A percentile compares a stretch with the other conserved stretches of the same genome.
Conservation (phyloP, 306 rosid genomes). For the Dryas octopetala region DNA sequence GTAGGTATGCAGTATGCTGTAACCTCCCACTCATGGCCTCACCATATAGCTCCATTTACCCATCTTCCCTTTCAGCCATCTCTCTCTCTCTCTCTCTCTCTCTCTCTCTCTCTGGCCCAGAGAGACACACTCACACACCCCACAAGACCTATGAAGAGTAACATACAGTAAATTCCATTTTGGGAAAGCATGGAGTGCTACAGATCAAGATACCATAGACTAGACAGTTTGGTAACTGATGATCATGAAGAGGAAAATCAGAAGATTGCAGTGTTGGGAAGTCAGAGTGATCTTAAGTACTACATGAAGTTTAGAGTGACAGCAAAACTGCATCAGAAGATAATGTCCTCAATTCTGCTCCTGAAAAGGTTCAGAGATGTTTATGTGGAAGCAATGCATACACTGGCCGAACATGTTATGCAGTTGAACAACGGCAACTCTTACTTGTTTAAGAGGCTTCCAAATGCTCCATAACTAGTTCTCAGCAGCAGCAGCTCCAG, state of each 20-base stretch:
- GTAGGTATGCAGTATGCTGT: no score
- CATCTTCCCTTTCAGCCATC: neutral
- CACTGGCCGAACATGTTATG: slow-evolving; percentile 18
- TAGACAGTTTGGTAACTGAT: neutral
- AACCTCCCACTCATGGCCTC: no score
- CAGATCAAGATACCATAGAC: slow-evolving; percentile 12
- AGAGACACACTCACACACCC: no score
- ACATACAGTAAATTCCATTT: neutral
- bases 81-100: neutral
- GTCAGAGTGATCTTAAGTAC: slow-evolving; percentile 2
- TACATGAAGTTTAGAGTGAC: neutral
- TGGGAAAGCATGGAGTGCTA: slow-evolving; percentile 8
- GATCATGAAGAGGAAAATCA: slow-evolving; percentile 1
- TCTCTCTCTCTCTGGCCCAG: no score
- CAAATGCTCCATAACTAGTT: neutral
- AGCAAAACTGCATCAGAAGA: slow-evolving; percentile 15
- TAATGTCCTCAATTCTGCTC: slow-evolving; percentile 2
- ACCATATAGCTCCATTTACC: neutral
- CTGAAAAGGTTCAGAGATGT: slow-evolving; percentile 17
- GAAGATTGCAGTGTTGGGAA: slow-evolving; percentile 7
- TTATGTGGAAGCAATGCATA: slow-evolving; percentile 21
- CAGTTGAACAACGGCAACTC: slow-evolving; percentile 23
- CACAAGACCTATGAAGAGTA: no score
- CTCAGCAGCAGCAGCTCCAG: neutral
- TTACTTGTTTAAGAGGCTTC: slow-evolving; percentile 12